Evolutionary conservation across 306 rosid species (phyloP), one percentile per base, ranked within the genome.

Genomic region (Quercus aquifolioides): DNA sequence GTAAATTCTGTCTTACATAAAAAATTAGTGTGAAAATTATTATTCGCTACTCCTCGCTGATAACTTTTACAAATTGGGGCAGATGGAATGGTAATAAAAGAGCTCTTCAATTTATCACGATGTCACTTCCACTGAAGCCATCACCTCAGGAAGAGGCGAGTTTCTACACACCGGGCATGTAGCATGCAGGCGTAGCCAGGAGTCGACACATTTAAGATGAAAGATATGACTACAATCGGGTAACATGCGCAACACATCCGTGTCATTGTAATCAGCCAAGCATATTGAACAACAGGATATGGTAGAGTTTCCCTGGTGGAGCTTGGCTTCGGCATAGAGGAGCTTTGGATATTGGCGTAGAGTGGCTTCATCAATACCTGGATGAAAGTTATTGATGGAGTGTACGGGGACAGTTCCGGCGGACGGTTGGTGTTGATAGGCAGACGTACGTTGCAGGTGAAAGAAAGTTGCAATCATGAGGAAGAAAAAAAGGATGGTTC

Each of bases 221-320:
- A 60, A 60, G 67, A 21, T 12, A 60, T 60, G 67, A 2, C 67
- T 15, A 60, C 67, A 60, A 12, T 23, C 31, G 13, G 67, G 67
- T 14, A 60, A 60, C 67, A 60, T 4, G 33, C 67, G 67, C 67
- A 60, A 60, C 33, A 60, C 67, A 26, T 60, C 67, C 33, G 67
- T 60, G 30, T 60, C 67, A 21, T 60, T 25, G 67, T 60, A 71
- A 41, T 71, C 82, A 54, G 49, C 77, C 77, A 79, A 26, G 52
- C 82, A 71, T 35, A 79, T 46, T 6, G 82, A 79, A 38, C 82
- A 71, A 20, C 77, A 57, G 49, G 14, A 71, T 6, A 26, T 38
- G 38, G 67, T 25, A 26, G 67, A 60, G 33, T 55, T 17, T 1
- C 54, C 14, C 13, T 31, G 6, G 26, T 20, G 23, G 19, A 60